Evolutionary conservation across 805 yeast species (phyloP), one percentile per base, ranked within the genome.

Genomic region (Metschnikowia gelsemii): DNA sequence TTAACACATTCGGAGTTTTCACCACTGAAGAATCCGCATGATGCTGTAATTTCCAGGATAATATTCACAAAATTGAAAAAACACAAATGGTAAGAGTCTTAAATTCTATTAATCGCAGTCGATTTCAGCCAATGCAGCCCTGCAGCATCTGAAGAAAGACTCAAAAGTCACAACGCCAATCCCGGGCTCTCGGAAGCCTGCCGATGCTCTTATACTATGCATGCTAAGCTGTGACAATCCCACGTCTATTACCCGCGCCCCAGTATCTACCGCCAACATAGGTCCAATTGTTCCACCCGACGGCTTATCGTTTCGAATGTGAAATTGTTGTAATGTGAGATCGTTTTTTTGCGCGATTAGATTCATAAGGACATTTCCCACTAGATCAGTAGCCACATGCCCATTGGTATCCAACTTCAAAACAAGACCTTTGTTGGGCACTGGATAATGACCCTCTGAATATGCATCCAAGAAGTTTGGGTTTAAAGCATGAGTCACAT

Each of bases 221-320:
- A 70, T 70, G 27, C 69, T 57, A 16, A 70, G 52, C n/a, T 66
- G 68, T 0, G 74, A 66, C 32, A 70, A 46, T 1, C 75, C 75
- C 9, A 69, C 66, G 47, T 70, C 75, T 11, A 70, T 55, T 8
- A 66, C 65, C 26, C 68, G 49, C 4, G 66, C 62, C 2, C 72
- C 72, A 1, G 64, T 61, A 11, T 53, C 64, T 12, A 52, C 50
- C 2, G 70, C 63, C 49, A 69, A 49, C 36, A 61, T 59, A 2
- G 75, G 74, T 1, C 75, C 75, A 35, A 69, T 70, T 9, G 75
- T 70, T 8, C 71, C 63, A 3, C 75, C 75, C 2, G 69, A 63
- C 14, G 68, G 54, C n/a, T 57, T 55, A 42, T 66, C 73, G 45
- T 70, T 70, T 18, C 72, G 54, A 21, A 68, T 62, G 40, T 69